Evolutionary conservation across 164 flowering plant species (phyloP).

Genomic region (Annona cherimola): DNA sequence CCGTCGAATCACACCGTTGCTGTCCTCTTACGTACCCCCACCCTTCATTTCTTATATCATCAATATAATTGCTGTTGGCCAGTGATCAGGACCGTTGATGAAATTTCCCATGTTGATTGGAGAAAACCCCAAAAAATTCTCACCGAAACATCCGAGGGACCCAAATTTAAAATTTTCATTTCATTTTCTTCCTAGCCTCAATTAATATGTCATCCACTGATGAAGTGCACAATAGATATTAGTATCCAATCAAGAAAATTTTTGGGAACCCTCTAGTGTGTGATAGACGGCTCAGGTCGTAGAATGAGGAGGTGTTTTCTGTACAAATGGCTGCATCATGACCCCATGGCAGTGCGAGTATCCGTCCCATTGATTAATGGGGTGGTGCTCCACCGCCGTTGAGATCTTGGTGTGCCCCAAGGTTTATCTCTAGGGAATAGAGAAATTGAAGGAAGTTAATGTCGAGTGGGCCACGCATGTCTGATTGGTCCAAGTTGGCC

Average conservation of each 20-base stretch:
- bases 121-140: neutral
- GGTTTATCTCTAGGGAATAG: neutral
- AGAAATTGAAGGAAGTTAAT: neutral
- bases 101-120: neutral
- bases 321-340: neutral
- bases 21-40: too few relatives aligned
- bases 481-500: neutral
- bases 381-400: neutral
- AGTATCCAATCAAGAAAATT: neutral
- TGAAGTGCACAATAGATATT: neutral
- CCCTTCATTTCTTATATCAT: neutral
- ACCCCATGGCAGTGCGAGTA: neutral
- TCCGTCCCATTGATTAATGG: neutral
- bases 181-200: neutral
- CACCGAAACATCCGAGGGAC: neutral
- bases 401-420: neutral
- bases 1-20: neutral
- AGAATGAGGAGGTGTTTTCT: neutral
- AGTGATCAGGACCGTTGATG: neutral
- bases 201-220: neutral
- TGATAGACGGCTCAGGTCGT: neutral
- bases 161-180: too few relatives aligned
- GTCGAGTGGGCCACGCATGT: neutral
- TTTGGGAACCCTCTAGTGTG: neutral
- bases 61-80: neutral